These are phyloP conservation scores for Aspergillus japonicus DNA, from an alignment of 2,329 filamentous ascomycete genomes.

Conservation along the genomic window DNA sequence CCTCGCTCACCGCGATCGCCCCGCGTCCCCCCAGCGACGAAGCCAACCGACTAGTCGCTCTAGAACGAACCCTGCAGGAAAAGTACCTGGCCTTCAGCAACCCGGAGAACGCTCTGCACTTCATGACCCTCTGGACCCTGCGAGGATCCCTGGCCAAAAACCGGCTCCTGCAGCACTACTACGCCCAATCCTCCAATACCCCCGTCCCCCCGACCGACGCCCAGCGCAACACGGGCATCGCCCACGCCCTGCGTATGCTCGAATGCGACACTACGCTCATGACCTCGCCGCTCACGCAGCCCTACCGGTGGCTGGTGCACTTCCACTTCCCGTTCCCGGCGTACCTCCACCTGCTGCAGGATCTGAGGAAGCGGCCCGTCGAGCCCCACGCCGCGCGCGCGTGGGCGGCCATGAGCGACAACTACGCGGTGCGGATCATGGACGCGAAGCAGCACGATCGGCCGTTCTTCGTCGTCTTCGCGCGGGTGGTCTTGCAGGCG, in stretches of 20 bases:
- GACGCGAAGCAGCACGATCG: slow-evolving; percentile 5
- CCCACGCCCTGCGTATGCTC: slow-evolving; percentile 40
- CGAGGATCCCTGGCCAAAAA: slow-evolving; percentile 50
- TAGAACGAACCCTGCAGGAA: slow-evolving; percentile 47
- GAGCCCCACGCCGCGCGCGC: slow-evolving; percentile 32
- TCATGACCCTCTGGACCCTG: slow-evolving; percentile 49
- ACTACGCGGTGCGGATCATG: slow-evolving; percentile 41
- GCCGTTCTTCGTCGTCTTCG: slow-evolving; percentile 33
- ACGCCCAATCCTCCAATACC: slow-evolving; percentile 21
- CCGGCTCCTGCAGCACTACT: slow-evolving; percentile 52
- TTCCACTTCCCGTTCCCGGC: slow-evolving; percentile 52
- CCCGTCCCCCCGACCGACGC: slow-evolving; percentile 25
- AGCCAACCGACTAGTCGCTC: slow-evolving; percentile 27
- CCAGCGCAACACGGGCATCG: slow-evolving; percentile 31
- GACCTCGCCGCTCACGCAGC: slow-evolving; percentile 41
- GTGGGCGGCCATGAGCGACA: slow-evolving; percentile 50
- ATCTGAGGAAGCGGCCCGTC: slow-evolving; percentile 41
- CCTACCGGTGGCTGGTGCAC: slow-evolving; percentile 45
- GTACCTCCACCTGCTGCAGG: slow-evolving; percentile 48
- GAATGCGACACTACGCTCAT: slow-evolving; percentile 49
- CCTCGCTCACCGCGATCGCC: slow-evolving; percentile 35
- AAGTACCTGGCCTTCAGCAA: slow-evolving; percentile 47
- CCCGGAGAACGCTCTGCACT: slow-evolving; percentile 46
- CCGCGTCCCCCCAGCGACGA: slow-evolving; percentile 6
- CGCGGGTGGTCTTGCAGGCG: slow-evolving; percentile 41